A percentile compares a stretch with the other conserved stretches of the same genome.
These are phyloP conservation scores for Coniochaeta pulveracea DNA, from an alignment of 2,329 filamentous ascomycete genomes.

Conservation along the genomic window DNA sequence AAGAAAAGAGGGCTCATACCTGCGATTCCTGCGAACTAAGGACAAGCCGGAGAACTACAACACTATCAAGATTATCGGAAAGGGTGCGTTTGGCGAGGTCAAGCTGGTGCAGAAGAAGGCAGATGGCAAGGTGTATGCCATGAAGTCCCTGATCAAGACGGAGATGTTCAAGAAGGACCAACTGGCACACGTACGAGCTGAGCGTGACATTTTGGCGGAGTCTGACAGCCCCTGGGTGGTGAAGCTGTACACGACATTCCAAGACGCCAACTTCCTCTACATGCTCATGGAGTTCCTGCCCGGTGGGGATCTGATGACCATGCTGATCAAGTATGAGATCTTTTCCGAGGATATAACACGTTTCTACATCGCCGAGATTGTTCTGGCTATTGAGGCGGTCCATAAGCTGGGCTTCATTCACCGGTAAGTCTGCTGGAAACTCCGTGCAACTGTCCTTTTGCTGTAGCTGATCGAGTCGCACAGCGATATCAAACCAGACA, in stretches of 20 bases:
- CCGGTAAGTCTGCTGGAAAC: constrained; percentile 49
- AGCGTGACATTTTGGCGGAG: constrained; percentile 94
- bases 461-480: not conserved
- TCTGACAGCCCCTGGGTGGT: constrained; percentile 99
- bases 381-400: constrained; percentile 95
- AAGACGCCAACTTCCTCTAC: constrained; percentile 91
- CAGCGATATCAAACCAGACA: constrained; percentile 98
- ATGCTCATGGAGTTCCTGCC: constrained; percentile 99
- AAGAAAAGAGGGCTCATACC: constrained; percentile 81
- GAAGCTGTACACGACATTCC: constrained; percentile 96
- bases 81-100: constrained; percentile 97
- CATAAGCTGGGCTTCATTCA: constrained; percentile 98
- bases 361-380: constrained; percentile 98
- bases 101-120: constrained; percentile 94
- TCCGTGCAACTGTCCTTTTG: constrained; percentile 3
- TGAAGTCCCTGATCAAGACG: constrained; percentile 96
- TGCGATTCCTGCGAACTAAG: constrained; percentile 87
- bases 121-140: constrained; percentile 92
- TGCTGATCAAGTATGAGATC: constrained; percentile 99
- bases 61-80: constrained; percentile 96
- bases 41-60: constrained; percentile 91
- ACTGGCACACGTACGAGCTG: constrained; percentile 89
- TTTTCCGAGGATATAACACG: constrained; percentile 97
- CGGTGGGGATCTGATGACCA: constrained; percentile 97
- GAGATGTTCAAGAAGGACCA: constrained; percentile 99